Conservation (phyloP, 176 grass and related monocot genomes). For the Panicum miliaceum region DNA sequence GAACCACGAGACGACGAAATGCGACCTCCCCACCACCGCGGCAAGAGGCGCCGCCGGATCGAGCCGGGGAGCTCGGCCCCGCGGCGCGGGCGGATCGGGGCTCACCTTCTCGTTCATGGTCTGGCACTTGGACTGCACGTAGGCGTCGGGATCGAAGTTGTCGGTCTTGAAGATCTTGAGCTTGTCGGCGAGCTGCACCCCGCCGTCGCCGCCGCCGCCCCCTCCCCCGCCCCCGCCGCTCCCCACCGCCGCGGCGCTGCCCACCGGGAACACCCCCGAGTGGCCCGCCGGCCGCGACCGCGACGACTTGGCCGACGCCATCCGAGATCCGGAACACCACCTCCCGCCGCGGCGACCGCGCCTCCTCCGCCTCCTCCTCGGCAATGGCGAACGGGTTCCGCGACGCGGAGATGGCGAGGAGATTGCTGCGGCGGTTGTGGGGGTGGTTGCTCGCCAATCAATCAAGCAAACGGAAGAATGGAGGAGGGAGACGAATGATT, state of each 20-base stretch:
- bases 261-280: conserved; percentile 63
- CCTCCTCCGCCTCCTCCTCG: not conserved
- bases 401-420: conserved; percentile 4
- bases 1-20: not conserved
- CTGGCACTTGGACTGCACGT: conserved; percentile 98
- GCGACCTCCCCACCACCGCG: not conserved
- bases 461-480: not conserved
- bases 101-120: conserved; percentile 96
- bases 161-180: conserved; percentile 99
- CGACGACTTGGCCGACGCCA: conserved; percentile 85
- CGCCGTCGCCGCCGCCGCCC: conserved; percentile 41
- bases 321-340: conserved; percentile 49
- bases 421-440: not conserved
- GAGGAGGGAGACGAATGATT: conserved; percentile 37
- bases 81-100: not conserved
- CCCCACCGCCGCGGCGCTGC: conserved; percentile 40
- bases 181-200: conserved; percentile 95
- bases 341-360: not conserved
- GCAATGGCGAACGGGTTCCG: conserved; percentile 4
- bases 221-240: conserved; percentile 25
- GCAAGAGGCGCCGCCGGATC: not conserved
- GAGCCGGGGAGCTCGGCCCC: not conserved
- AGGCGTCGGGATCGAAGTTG: conserved; percentile 94
- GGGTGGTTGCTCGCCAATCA: conserved; percentile 36
- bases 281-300: conserved; percentile 72